Conservation (phyloP, 2,329 filamentous ascomycete genomes). For the Colletotrichum paranaense region DNA sequence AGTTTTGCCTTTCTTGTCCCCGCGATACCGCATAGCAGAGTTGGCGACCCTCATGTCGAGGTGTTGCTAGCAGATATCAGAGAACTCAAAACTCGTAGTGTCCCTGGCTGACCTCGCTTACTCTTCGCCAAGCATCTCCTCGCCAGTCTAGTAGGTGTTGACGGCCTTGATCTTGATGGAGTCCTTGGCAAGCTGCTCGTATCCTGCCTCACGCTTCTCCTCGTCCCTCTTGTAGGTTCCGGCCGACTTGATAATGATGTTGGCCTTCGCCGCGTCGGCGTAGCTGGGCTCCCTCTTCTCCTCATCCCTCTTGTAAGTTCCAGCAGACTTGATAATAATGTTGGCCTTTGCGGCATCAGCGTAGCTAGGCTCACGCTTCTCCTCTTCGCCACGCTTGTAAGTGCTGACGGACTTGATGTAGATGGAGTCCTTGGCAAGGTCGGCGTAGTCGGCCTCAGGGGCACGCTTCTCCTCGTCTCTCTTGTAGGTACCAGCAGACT, state of each 20-base stretch:
- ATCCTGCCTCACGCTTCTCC: not conserved
- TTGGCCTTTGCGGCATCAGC: conserved; percentile 3
- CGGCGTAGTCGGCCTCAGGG: not conserved
- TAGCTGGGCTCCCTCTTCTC: not conserved
- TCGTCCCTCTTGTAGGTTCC: conserved; percentile 1
- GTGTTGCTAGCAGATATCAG: too few species aligned
- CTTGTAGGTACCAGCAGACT: conserved; percentile 14
- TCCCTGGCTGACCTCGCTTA: not conserved
- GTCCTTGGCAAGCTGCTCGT: not conserved
- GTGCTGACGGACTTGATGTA: conserved; percentile 8
- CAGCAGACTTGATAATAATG: conserved; percentile 15
- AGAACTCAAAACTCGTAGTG: too few species aligned
- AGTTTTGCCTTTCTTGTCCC: too few species aligned
- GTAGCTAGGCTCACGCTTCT: not conserved
- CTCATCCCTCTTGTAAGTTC: conserved; percentile 20
- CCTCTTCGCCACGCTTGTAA: not conserved
- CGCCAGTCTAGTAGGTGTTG: not conserved
- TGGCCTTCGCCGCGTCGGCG: not conserved
- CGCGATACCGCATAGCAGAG: too few species aligned
- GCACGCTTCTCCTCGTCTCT: conserved; percentile 7
- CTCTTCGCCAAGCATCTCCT: not conserved
- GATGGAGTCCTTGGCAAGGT: conserved; percentile 4
- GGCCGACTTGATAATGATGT: not conserved
- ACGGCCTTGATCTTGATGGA: not conserved
- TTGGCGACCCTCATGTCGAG: too few species aligned